Percentiles rank a stretch among this genome's conserved stretches.
Evolutionary conservation across 2,329 filamentous ascomycete genomes (phyloP).

Genomic region (Ophidiomyces ophidiicola): DNA sequence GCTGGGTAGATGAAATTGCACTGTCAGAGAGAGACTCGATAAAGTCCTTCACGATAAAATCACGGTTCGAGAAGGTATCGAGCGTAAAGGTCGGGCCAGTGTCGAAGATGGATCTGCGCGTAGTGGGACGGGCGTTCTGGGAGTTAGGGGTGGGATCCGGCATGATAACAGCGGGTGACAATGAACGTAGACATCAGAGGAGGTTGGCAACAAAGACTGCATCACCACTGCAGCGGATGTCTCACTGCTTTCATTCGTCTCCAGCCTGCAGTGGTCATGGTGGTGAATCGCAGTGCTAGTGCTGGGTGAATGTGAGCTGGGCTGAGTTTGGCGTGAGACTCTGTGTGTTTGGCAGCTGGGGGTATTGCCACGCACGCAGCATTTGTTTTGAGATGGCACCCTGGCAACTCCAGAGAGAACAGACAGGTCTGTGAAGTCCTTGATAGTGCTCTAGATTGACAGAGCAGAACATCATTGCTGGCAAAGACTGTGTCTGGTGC

Average conservation of each 20-base stretch:
- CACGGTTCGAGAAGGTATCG: conserved; percentile 75
- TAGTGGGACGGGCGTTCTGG: conserved; percentile 8
- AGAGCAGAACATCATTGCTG: too few relatives aligned
- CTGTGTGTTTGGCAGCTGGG: too few relatives aligned
- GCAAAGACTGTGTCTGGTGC: too few relatives aligned
- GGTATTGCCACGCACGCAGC: too few relatives aligned
- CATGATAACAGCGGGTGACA: conserved; percentile 21
- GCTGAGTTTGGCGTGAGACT: too few relatives aligned
- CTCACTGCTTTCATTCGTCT: conserved; percentile 1
- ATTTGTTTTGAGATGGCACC: too few relatives aligned
- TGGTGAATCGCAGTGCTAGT: too few relatives aligned
- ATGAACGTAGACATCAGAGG: conserved; percentile 11
- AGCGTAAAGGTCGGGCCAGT: conserved; percentile 73
- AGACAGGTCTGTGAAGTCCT: too few relatives aligned
- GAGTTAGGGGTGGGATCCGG: conserved; percentile 22
- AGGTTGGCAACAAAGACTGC: not conserved
- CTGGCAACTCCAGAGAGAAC: too few relatives aligned
- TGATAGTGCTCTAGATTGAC: too few relatives aligned
- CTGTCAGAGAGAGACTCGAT: conserved; percentile 83
- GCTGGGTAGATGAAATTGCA: conserved; percentile 57
- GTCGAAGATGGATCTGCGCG: conserved; percentile 54
- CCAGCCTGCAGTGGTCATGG: not conserved
- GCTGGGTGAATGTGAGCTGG: not conserved
- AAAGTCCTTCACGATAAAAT: conserved; percentile 98
- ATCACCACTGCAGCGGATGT: conserved; percentile 4